Evolutionary conservation across 2,329 filamentous ascomycete genomes (phyloP).

Genomic region (Diaporthe aspalathi): DNA sequence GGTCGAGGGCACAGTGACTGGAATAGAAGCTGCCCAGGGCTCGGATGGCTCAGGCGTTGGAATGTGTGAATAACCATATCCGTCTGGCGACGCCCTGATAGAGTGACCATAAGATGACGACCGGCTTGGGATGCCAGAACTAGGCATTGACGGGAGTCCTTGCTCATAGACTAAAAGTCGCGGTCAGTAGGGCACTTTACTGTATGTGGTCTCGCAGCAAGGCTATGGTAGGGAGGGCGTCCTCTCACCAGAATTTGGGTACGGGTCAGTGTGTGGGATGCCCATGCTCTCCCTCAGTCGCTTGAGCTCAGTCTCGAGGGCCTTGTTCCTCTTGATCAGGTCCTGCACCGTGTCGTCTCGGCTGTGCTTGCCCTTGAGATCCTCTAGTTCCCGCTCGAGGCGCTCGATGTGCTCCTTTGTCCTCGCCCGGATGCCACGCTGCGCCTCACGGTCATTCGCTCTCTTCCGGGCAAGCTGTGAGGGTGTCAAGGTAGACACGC

Average conservation of each 20-base stretch:
- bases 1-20: conserved; percentile 59
- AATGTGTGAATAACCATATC: conserved; percentile 49
- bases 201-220: conserved; percentile 1
- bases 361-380: conserved; percentile 67
- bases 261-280: conserved; percentile 55
- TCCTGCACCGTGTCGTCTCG: conserved; percentile 64
- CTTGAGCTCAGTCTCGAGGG: conserved; percentile 64
- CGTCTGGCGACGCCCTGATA: conserved; percentile 36
- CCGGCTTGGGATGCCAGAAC: conserved; percentile 56
- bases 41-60: conserved; percentile 57
- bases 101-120: conserved; percentile 56
- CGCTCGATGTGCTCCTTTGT: conserved; percentile 88
- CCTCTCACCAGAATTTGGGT: conserved; percentile 52
- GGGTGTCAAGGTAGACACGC: conserved; percentile 87
- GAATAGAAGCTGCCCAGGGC: conserved; percentile 58
- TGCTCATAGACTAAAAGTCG: conserved; percentile 54
- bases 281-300: conserved; percentile 59
- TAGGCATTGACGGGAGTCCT: conserved; percentile 51
- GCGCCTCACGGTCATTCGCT: conserved; percentile 90
- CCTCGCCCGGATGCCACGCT: conserved; percentile 86
- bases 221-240: conserved; percentile 8
- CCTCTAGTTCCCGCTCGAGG: conserved; percentile 79
- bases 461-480: conserved; percentile 91
- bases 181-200: conserved; percentile 31
- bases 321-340: conserved; percentile 63